Conservation (phyloP, 805 yeast genomes). For the Ogataea trehaloabstinens region DNA sequence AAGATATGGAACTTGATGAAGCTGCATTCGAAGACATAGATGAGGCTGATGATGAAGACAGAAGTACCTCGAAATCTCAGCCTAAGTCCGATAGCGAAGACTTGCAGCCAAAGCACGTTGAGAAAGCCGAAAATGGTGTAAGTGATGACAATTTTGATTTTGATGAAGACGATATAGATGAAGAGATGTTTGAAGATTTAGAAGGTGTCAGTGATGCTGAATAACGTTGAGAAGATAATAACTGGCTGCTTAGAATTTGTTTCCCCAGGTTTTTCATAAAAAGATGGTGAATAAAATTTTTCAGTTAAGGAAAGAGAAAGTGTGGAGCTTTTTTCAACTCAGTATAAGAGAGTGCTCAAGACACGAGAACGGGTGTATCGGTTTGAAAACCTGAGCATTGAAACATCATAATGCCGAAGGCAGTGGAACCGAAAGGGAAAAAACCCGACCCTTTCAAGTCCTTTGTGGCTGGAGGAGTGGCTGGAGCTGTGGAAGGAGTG, state of each 20-base stretch:
- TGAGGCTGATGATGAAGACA: constrained; percentile 14
- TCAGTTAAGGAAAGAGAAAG: neutral
- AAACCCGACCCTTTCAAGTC: constrained; percentile 73
- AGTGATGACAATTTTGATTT: constrained; percentile 26
- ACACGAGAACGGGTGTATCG: no score
- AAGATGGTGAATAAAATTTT: neutral
- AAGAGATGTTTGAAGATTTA: constrained; percentile 30
- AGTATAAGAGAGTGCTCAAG: no score
- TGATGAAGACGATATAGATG: constrained; percentile 31
- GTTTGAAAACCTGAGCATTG: no score
- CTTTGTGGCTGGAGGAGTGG: constrained; percentile 92
- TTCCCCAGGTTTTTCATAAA: neutral
- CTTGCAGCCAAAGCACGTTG: no score
- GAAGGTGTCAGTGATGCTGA: constrained; percentile 20
- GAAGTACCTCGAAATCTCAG: no score
- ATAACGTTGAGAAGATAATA: neutral
- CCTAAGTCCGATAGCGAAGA: no score
- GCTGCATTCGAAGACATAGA: constrained; percentile 14
- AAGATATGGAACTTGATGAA: constrained; percentile 24
- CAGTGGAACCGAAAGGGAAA: constrained; percentile 7
- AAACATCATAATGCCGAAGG: constrained; percentile 1
- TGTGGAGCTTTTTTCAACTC: no score
- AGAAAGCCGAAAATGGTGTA: no score
- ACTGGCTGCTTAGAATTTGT: neutral
- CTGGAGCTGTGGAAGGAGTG: constrained; percentile 94